Percentiles rank a stretch among this genome's conserved stretches.
phyloP scores from a whole-genome alignment of 164 flowering plant genomes.

The Euptelea pleiosperma region DNA sequence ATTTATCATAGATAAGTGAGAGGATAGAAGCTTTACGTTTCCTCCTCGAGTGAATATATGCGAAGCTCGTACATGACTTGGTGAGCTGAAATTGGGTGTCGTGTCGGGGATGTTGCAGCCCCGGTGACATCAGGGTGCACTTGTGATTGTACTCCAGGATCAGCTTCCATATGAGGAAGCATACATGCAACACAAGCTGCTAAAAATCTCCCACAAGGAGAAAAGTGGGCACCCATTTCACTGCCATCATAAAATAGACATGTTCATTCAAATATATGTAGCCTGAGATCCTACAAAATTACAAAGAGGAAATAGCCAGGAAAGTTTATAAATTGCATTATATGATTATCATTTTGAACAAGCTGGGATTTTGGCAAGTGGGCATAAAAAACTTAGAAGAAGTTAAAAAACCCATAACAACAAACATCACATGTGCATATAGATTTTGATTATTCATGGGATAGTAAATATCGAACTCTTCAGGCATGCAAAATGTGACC shows the following conservation, averaged over 20 bases:
- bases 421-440: too few species aligned
- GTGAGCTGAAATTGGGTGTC: constrained; percentile 91
- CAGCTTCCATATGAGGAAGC: constrained; percentile 75
- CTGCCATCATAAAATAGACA: constrained; percentile 38
- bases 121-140: constrained; percentile 54
- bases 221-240: constrained; percentile 99
- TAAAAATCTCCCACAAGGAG: constrained; percentile 97
- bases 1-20: neutral
- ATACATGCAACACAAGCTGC: constrained; percentile 98
- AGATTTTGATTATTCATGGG: too few species aligned
- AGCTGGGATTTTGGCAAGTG: neutral
- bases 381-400: neutral
- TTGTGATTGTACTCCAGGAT: constrained; percentile 59
- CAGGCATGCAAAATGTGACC: neutral
- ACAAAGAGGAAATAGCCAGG: neutral
- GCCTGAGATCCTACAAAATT: neutral
- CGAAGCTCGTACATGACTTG: constrained; percentile 95
- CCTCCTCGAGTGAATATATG: constrained; percentile 92
- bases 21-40: constrained; percentile 54
- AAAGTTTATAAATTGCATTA: neutral
- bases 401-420: neutral
- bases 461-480: neutral
- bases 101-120: constrained; percentile 81
- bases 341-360: neutral
- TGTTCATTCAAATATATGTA: neutral